These are phyloP conservation scores for Penicillium sp. DNA, from an alignment of 2,329 filamentous ascomycete genomes.

Conservation along the genomic window DNA sequence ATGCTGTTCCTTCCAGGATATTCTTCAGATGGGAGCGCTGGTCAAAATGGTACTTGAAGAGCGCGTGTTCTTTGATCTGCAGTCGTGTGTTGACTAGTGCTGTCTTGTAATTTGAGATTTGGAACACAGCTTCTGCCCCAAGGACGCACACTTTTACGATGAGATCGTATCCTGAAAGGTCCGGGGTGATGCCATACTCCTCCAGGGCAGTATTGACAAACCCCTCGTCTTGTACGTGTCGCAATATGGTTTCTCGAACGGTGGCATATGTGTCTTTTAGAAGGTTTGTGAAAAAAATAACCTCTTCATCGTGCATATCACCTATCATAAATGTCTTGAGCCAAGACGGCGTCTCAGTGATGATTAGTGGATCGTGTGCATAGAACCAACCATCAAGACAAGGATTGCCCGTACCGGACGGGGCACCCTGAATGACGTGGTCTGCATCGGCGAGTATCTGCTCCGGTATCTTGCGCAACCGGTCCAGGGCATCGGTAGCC, in stretches of 20 bases:
- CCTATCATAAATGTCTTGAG: constrained; percentile 8
- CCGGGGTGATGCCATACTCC: constrained; percentile 7
- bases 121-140: constrained; percentile 9
- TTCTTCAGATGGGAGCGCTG: constrained; percentile 9
- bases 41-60: constrained; percentile 16
- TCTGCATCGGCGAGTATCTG: constrained; percentile 14
- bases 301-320: constrained; percentile 13
- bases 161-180: constrained; percentile 4
- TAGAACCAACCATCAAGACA: constrained; percentile 16
- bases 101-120: constrained; percentile 9
- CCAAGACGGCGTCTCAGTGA: constrained; percentile 3
- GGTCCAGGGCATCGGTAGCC: constrained; percentile 8
- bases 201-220: constrained; percentile 6
- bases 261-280: constrained; percentile 8
- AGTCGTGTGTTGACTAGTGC: constrained; percentile 9
- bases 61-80: not conserved
- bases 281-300: constrained; percentile 10
- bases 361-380: constrained; percentile 5
- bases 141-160: constrained; percentile 4
- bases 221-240: constrained; percentile 1
- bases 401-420: constrained; percentile 10
- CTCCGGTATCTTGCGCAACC: constrained; percentile 7
- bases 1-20: constrained; percentile 6
- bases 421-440: constrained; percentile 9
- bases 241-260: constrained; percentile 6